Base-by-base conservation (phyloP, 495 filamentous ascomycete genomes). In the Xylaria scruposa region DNA sequence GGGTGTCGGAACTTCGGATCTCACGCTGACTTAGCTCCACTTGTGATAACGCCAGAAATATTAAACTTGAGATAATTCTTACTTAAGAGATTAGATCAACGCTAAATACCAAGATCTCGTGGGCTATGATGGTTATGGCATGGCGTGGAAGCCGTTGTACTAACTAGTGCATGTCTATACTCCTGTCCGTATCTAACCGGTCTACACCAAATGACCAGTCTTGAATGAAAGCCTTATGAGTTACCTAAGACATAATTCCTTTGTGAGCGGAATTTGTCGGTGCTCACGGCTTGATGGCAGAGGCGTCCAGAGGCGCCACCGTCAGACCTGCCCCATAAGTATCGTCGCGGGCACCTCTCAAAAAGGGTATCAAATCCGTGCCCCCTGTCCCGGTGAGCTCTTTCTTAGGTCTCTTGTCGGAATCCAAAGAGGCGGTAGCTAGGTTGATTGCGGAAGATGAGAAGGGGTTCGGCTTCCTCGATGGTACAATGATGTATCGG, bases 261-360 rank as follows among this genome's bases (percentile, higher is more conserved):
- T 67, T 56, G 36, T 42, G 33, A 0, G 54, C 70, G 70, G 26
- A 67, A 54, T 8, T 73, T 74, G 2, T 51, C 31, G 58, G 5
- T 36, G 44, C 60, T 71, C 8, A 47, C 58, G 61, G 47, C 72
- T n/a, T 67, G 87, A 59, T 84, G 89, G 53, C 92, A 82, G 53
- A 92, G 74, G 17, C 90, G 82, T 66, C 85, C 80, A 2, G 90
- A 90, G 60, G 38, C 90, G 90, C 93, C 0, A 87, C 82, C 69
- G 91, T 88, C 21, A 94, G 89, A 38, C 92, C 91, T 15, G 91
- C 89, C 77, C 94, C 90, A 40, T 92, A 91, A 9, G 94, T 97
- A 83, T 98, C 95, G 78, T 97, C 94, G n/a, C 95, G 85, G 3
- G 95, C 92, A 81, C 97, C 95, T 78, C 96, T 97, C 66, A 99